A percentile compares a stretch with the other conserved stretches of the same genome.
Conservation (phyloP, 352 stramenopile genomes). For the Phytophthora tubulina region DNA sequence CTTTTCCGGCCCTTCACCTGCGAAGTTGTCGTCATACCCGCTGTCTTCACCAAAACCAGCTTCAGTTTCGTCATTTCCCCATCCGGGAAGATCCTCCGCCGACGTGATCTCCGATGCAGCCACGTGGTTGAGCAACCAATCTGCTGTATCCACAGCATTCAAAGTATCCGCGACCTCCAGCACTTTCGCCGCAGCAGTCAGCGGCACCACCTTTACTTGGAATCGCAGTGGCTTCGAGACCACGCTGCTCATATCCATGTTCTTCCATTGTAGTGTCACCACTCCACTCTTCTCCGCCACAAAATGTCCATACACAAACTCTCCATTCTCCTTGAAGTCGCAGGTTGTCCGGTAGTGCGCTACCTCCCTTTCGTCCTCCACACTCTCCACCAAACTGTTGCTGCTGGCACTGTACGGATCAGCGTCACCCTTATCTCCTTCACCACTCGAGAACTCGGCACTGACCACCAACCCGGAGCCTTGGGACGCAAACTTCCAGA, state of each 20-base stretch:
- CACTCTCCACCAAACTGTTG: not conserved
- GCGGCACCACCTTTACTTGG: conserved; percentile 35
- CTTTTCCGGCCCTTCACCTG: conserved; percentile 8
- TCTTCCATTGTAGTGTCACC: conserved; percentile 56
- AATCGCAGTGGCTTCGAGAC: conserved; percentile 55
- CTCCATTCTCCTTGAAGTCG: conserved; percentile 22
- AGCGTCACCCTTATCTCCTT: not conserved
- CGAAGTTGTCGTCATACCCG: conserved; percentile 12
- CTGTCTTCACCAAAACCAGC: conserved; percentile 12
- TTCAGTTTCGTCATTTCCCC: conserved; percentile 28
- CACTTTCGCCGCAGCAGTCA: conserved; percentile 16
- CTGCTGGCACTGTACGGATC: conserved; percentile 42
- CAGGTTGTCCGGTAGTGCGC: conserved; percentile 47
- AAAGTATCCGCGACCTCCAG: conserved; percentile 23
- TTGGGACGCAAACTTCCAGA: conserved; percentile 59
- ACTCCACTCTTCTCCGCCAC: conserved; percentile 29
- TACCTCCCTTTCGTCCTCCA: conserved; percentile 26
- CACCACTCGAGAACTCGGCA: conserved; percentile 29
- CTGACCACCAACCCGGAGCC: conserved; percentile 42
- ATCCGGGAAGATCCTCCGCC: conserved; percentile 29
- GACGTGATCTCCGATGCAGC: conserved; percentile 32
- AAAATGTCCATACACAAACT: conserved; percentile 46
- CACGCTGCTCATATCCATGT: conserved; percentile 53
- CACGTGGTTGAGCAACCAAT: conserved; percentile 35
- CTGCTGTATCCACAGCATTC: conserved; percentile 14